Conservation (phyloP, 2,329 filamentous ascomycete genomes). For the Diaporthe longicolla region DNA sequence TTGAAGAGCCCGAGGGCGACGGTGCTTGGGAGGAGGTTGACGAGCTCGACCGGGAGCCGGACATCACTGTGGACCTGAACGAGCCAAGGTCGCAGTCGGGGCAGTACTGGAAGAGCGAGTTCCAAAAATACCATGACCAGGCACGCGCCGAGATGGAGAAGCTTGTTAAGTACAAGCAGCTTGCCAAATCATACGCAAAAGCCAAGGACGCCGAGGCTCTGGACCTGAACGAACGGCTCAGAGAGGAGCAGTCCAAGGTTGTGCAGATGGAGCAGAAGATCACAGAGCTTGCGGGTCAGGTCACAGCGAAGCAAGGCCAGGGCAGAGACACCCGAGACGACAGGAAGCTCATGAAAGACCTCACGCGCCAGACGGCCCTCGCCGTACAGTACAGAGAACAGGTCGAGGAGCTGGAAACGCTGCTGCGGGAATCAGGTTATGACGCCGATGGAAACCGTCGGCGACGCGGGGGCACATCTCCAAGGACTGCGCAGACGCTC, state of each 20-base stretch:
- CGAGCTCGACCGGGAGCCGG: slow-evolving; percentile 64
- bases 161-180: slow-evolving; percentile 83
- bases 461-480: slow-evolving; percentile 59
- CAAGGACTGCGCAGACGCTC: slow-evolving; percentile 65
- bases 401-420: slow-evolving; percentile 70
- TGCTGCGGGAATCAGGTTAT: slow-evolving; percentile 59
- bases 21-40: slow-evolving; percentile 69
- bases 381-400: slow-evolving; percentile 71
- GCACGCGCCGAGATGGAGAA: slow-evolving; percentile 82
- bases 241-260: slow-evolving; percentile 77
- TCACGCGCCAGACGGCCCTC: slow-evolving; percentile 70
- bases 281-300: slow-evolving; percentile 71
- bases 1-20: slow-evolving; percentile 50
- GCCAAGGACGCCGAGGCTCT: slow-evolving; percentile 82
- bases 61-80: slow-evolving; percentile 79
- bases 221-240: slow-evolving; percentile 75
- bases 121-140: slow-evolving; percentile 79
- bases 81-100: slow-evolving; percentile 82
- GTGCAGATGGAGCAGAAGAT: slow-evolving; percentile 74
- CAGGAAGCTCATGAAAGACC: slow-evolving; percentile 64
- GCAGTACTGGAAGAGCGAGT: slow-evolving; percentile 85
- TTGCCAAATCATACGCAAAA: slow-evolving; percentile 83
- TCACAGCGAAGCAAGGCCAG: slow-evolving; percentile 57
- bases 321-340: slow-evolving; percentile 59
- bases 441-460: slow-evolving; percentile 50